Evolutionary conservation across 2,329 filamentous ascomycete genomes (phyloP), one percentile per base, ranked within the genome.

Genomic region (Hymenoscyphus albidus): DNA sequence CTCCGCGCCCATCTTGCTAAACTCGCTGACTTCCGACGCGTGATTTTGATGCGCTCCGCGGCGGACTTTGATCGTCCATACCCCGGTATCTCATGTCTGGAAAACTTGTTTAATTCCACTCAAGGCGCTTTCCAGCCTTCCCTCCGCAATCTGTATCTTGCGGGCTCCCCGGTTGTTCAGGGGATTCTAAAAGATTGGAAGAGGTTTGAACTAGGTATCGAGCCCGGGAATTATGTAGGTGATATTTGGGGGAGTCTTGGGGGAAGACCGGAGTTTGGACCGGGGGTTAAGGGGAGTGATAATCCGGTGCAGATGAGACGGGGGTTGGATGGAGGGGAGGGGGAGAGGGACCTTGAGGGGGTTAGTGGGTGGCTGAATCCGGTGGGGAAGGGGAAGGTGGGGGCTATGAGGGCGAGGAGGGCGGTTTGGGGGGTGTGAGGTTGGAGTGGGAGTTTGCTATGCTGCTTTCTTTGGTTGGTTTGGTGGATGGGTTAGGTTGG

Each of bases 161-260:
- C 86, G 0, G 88, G 89, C 1, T 78, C 87, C 10, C 78, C 85
- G 72, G 85, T 92, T 42, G 81, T 89, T 12, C 77, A 81, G 66
- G 88, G 63, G 2, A 88, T 91, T 64, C 64, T 90, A 13, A 64
- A 74, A 0, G 81, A 78, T 3, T 92, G 89, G 89, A 77, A 87
- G 51, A 74, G 74, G 14, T 92, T 87, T 69, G 76, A 79, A 42
- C 68, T 73, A 1, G 89, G 89, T 2, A 76, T 92, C 48, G 73
- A 78, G 66, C 77, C 88, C 0, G 77, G 73, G 1, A 91, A 91
- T 71, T 92, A 92, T 70, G 77, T 91, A 44, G 88, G 88, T 5
- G 88, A 91, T 72, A 87, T 92, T 62, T 88, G 91, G 69, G 89
- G 88, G 14, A 87, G 83, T 10, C 76, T 92, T 3, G 88, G 88